Percentiles rank a stretch among this genome's conserved stretches.
These are phyloP conservation scores for Orbilia oligospora DNA, from an alignment of 2,329 filamentous ascomycete species.

Conservation along the genomic window DNA sequence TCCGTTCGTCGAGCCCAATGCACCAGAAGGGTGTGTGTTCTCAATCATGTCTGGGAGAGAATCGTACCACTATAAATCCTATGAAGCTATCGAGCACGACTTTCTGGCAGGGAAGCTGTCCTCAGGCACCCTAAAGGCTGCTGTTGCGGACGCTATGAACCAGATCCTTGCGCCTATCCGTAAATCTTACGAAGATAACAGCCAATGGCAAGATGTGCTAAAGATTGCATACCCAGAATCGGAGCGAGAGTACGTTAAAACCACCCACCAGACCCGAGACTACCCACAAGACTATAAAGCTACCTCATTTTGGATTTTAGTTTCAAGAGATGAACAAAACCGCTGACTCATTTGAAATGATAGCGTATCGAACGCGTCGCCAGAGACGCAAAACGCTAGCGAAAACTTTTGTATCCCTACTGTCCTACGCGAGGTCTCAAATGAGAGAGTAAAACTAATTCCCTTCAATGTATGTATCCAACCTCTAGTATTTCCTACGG, in stretches of 20 bases:
- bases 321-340: not conserved
- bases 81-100: slow-evolving; percentile 54
- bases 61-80: slow-evolving; percentile 36
- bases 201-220: slow-evolving; percentile 34
- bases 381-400: slow-evolving; percentile 2
- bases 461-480: slow-evolving; percentile 31
- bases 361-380: not conserved
- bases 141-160: slow-evolving; percentile 35
- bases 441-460: slow-evolving; percentile 25
- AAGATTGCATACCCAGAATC: slow-evolving; percentile 32
- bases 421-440: slow-evolving; percentile 26
- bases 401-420: slow-evolving; percentile 34
- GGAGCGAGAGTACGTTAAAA: slow-evolving; percentile 16
- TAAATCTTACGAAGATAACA: slow-evolving; percentile 36
- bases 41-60: slow-evolving; percentile 5
- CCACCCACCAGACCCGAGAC: too few species aligned
- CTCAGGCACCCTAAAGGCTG: slow-evolving; percentile 4
- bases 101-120: slow-evolving; percentile 22
- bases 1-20: not conserved
- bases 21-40: slow-evolving; percentile 13
- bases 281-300: too few species aligned
- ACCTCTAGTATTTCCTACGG: too few species aligned
- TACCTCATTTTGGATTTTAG: not conserved
- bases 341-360: slow-evolving; percentile 1
- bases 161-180: slow-evolving; percentile 42